phyloP scores from a whole-genome alignment of 306 rosid species.

The Neltuma alba region DNA sequence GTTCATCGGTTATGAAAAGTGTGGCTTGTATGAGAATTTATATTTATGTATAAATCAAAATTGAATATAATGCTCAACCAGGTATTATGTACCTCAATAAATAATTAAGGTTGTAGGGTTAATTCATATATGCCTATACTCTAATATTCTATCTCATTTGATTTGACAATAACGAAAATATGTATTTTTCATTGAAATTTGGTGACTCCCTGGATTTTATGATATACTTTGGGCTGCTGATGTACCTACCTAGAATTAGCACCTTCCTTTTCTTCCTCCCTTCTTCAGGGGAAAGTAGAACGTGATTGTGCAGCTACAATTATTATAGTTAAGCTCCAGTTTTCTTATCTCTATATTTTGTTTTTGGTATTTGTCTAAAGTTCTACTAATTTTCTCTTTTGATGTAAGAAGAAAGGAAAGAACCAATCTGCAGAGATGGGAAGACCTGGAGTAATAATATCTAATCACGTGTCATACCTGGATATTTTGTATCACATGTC shows the following conservation, averaged over 20 bases:
- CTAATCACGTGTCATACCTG: constrained; percentile 88
- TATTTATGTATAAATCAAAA: not conserved
- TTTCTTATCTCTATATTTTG: not conserved
- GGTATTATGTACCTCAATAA: not conserved
- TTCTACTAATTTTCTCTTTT: constrained; percentile 31
- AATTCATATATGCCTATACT: not conserved
- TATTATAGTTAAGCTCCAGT: constrained; percentile 13
- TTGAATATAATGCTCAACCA: not conserved
- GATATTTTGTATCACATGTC: constrained; percentile 91
- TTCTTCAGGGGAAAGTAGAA: not conserved
- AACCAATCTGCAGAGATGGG: constrained; percentile 47
- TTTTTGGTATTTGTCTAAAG: constrained; percentile 18
- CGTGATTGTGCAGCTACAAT: not conserved
- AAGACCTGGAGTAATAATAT: constrained; percentile 81
- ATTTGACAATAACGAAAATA: not conserved
- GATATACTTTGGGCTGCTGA: not conserved
- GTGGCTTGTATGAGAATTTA: not conserved
- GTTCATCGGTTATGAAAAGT: not conserved
- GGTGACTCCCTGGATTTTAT: not conserved
- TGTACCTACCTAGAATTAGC: not conserved
- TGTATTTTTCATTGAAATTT: not conserved
- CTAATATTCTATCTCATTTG: constrained; percentile 16
- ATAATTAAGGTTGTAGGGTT: not conserved
- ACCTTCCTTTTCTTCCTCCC: not conserved
- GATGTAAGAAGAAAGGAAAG: constrained; percentile 43